Conservation (phyloP, 192 early-diverging fungal genomes). For the Anaeromyces robustus region DNA sequence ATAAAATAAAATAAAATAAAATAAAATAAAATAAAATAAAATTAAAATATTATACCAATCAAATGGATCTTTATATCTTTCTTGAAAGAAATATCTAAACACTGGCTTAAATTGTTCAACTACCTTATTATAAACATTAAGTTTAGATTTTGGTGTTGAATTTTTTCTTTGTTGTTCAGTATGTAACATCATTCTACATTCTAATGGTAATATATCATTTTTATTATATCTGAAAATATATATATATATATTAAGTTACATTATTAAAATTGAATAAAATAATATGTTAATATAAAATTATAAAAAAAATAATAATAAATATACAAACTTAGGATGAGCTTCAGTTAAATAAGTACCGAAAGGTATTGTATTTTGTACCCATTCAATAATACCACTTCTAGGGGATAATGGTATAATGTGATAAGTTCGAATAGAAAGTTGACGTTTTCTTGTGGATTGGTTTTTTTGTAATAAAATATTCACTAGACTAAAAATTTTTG, state of each 20-base stretch:
- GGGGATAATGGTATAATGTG: constrained; percentile 38
- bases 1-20: too few relatives aligned
- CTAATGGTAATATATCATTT: constrained; percentile 13
- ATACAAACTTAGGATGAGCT: constrained; percentile 18
- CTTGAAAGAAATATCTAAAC: constrained; percentile 62
- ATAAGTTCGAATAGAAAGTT: constrained; percentile 32
- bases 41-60: constrained; percentile 49
- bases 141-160: constrained; percentile 33
- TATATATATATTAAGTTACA: background rate
- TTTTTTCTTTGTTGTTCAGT: constrained; percentile 15
- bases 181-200: constrained; percentile 22
- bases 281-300: too few relatives aligned
- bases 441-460: constrained; percentile 21
- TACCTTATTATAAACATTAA: constrained; percentile 30
- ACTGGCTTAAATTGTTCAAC: constrained; percentile 30
- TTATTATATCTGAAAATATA: constrained; percentile 21
- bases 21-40: too few relatives aligned
- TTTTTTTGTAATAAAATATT: constrained; percentile 34
- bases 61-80: constrained; percentile 46
- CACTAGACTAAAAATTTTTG: constrained; percentile 48
- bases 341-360: constrained; percentile 21
- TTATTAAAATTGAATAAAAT: background rate
- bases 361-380: constrained; percentile 32
- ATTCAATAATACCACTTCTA: constrained; percentile 32
- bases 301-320: too few relatives aligned